These are phyloP conservation scores for Phaeophleospora eucalypticola DNA, from an alignment of 2,329 filamentous ascomycete genomes.

Conservation along the genomic window DNA sequence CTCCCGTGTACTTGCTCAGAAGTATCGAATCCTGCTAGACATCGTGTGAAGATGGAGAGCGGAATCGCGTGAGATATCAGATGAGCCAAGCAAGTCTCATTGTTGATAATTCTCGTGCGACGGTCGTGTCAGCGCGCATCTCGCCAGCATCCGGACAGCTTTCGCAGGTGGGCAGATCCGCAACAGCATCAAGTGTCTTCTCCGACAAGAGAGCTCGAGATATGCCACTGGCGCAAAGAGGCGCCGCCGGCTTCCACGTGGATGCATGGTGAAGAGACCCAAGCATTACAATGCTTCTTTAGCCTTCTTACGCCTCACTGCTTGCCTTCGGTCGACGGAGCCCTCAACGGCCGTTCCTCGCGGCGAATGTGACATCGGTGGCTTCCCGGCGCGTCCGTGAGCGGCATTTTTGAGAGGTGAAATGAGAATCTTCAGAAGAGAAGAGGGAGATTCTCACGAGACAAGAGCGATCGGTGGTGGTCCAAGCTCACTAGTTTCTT, in stretches of 20 bases:
- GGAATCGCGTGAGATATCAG: background rate
- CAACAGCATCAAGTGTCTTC: too few species aligned
- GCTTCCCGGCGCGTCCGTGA: background rate
- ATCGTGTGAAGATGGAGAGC: background rate
- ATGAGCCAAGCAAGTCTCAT: background rate
- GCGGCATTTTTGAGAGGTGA: too few species aligned
- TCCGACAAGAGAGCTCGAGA: too few species aligned
- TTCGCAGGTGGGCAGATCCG: too few species aligned
- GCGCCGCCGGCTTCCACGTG: background rate
- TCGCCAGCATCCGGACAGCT: background rate
- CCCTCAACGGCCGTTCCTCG: background rate
- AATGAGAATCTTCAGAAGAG: too few species aligned
- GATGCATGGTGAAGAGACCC: background rate
- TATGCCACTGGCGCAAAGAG: background rate
- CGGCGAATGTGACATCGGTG: background rate
- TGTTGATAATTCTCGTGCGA: background rate
- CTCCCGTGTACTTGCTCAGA: background rate
- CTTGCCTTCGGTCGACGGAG: background rate
- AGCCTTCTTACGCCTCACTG: too few species aligned
- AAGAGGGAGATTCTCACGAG: too few species aligned
- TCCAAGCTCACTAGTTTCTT: too few species aligned
- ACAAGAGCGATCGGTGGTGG: too few species aligned
- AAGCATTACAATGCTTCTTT: too few species aligned
- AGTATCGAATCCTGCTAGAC: background rate
- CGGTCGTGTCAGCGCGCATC: background rate